Evolutionary conservation across 371 early-diverging fungal species (phyloP).

Genomic region (Mucor mucedo): DNA sequence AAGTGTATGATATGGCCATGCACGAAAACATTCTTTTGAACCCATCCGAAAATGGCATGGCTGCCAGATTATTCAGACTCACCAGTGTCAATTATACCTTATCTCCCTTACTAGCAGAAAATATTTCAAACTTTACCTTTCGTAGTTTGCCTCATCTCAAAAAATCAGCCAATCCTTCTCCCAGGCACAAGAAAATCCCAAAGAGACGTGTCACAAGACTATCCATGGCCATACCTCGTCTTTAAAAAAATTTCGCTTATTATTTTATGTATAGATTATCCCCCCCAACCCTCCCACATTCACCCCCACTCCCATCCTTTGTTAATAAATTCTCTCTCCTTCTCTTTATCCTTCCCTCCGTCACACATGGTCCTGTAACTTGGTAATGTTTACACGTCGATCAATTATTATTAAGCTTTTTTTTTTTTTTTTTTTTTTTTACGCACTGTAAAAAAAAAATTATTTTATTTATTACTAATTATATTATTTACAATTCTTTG

Average conservation of each 20-base stretch:
- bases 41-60: conserved; percentile 73
- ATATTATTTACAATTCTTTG: conserved; percentile 17
- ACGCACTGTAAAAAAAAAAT: too few relatives aligned
- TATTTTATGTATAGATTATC: conserved; percentile 1
- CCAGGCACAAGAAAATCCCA: conserved; percentile 43
- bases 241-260: conserved; percentile 9
- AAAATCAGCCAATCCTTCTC: conserved; percentile 10
- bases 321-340: neutral
- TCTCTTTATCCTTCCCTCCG: neutral
- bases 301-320: neutral
- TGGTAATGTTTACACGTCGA: too few relatives aligned
- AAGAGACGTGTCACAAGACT: conserved; percentile 48
- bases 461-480: too few relatives aligned
- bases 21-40: conserved; percentile 39
- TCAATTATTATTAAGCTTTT: too few relatives aligned
- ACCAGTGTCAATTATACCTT: conserved; percentile 84
- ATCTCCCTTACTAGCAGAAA: conserved; percentile 73
- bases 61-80: conserved; percentile 83
- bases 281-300: neutral
- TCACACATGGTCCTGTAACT: neutral
- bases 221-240: conserved; percentile 17
- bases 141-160: conserved; percentile 64
- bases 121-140: conserved; percentile 77
- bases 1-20: conserved; percentile 7
- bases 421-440: too few relatives aligned